Base-by-base conservation (phyloP, 345 rosid genomes). In the Citropsis articulata region DNA sequence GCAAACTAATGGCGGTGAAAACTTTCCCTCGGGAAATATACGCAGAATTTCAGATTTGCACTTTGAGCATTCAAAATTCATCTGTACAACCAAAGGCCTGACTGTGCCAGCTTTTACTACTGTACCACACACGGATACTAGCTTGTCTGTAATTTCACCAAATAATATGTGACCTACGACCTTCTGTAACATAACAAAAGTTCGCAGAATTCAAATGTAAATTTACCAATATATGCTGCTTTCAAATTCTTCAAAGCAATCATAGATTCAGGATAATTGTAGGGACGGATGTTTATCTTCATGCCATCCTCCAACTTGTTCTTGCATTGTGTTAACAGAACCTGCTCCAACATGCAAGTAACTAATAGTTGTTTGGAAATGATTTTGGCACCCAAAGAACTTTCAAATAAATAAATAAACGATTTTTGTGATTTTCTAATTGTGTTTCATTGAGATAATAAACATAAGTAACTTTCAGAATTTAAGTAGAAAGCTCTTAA, bases 191-290 rank as follows among this genome's bases (percentile, higher is more conserved):
- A 42, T 27, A 62, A 19, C 60, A 35, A 75, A 2, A 8, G 57
- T 35, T 2, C 5, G 28, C 27, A 42, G 9, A 21, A 48, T 36
- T 40, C 61, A 62, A 81, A 71, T 38, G 53, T 1, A 70, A 72
- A 80, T 35, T 78, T 93, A 95, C 98, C 99, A 56, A 95, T 95
- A 87, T 87, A 95, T 71, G 99, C 98, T 35, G 99, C 99, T 84
- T 90, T 95, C 55, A 93, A 83, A 79, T 93, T 95, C 83, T 91
- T 95, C 83, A 95, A 75, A 80, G 92, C 89, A 82, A 92, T 93
- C 81, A 88, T 79, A 80, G 99, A 91, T 81, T 91, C 97, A 1
- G 98, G 91, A 72, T 93, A 85, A 76, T 91, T 93, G 81, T 92
- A 82, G 42, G 89, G 90, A 69, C 99, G 98, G 70, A 91, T 80